A percentile compares a stretch with the other conserved stretches of the same genome.
Evolutionary conservation across 1,284 basidiomycete genomes (phyloP).

Genomic region (Tilletiaria anomala): DNA sequence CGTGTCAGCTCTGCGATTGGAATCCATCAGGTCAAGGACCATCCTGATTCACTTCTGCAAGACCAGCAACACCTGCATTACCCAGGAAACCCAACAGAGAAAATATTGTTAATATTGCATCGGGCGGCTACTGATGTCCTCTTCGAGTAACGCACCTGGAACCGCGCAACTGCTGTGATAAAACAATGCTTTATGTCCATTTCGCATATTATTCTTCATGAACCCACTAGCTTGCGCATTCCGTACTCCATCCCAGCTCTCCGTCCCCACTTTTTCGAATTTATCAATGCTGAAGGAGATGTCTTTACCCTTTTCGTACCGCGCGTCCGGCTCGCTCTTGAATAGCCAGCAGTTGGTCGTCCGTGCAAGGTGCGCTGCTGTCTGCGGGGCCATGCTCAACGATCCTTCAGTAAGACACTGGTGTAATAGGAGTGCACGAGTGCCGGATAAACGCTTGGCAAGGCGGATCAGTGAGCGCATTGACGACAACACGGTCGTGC

Average conservation of each 20-base stretch:
- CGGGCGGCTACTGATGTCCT: no score
- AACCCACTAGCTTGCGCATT: constrained; percentile 82
- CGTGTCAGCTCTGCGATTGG: not conserved
- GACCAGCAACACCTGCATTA: no score
- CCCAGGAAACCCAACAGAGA: no score
- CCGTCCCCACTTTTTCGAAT: constrained; percentile 41
- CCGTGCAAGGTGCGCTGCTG: not conserved
- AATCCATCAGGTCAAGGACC: no score
- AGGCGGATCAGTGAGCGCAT: no score
- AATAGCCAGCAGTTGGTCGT: constrained; percentile 19
- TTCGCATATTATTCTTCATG: constrained; percentile 66
- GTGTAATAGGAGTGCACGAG: no score
- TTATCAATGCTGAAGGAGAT: constrained; percentile 30
- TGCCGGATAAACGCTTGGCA: no score
- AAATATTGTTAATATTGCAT: constrained; percentile 39
- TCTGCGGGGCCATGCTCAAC: not conserved
- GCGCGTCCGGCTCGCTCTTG: constrained; percentile 33
- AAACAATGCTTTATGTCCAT: constrained; percentile 62
- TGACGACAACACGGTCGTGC: no score
- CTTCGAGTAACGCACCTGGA: no score
- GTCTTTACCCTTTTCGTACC: constrained; percentile 26
- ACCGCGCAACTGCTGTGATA: constrained; percentile 93
- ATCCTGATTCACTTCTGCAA: no score
- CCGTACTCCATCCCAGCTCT: constrained; percentile 79
- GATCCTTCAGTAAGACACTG: no score